Evolutionary conservation across 768 basidiomycete species (phyloP), one percentile per base, ranked within the genome.

Genomic region (Amanita thiersii): DNA sequence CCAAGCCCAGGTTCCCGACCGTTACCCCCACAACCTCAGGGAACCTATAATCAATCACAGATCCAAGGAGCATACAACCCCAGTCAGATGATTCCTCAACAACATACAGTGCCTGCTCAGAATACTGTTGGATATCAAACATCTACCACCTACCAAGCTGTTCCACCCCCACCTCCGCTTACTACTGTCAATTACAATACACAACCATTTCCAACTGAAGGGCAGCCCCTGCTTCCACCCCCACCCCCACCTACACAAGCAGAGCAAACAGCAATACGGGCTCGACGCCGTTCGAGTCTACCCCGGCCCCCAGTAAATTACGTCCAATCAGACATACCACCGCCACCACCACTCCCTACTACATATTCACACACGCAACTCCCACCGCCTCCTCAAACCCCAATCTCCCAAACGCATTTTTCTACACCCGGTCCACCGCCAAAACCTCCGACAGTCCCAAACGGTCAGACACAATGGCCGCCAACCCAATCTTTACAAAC

Each of bases 281-380:
- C 61, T 8, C 56, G 66, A n/a, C 59, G 73, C 36, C 69, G 66
- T 26, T 63, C 71, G 5, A 68, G 70, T 49, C 61, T 81, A 15
- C 77, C 75, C 39, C 68, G 68, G 23, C 73, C 69, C 18, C 76
- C 70, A 9, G 48, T 62, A 17, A 61, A 59, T 40, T 69, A 70
- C 41, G 44, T 38, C 30, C 52, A 53, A 21, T 44, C 48, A 34
- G 54, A 52, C 37, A 57, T 55, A 39, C 61, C 59, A 23, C 53
- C 54, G 34, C 58, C 60, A 14, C 57, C 58, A 3, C 66, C 68
- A 43, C 62, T 63, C n/a, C 70, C 72, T 17, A 59, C 64, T 23
- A 54, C 48, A 19, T 51, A 55, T 28, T 43, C 29, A 18, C 56
- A 57, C 14, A 63, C 56, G 44, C 56, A 54, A 26, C 39, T 57